Conservation (phyloP, 202 grass and related monocot genomes). For the Tripidium arundinaceum region DNA sequence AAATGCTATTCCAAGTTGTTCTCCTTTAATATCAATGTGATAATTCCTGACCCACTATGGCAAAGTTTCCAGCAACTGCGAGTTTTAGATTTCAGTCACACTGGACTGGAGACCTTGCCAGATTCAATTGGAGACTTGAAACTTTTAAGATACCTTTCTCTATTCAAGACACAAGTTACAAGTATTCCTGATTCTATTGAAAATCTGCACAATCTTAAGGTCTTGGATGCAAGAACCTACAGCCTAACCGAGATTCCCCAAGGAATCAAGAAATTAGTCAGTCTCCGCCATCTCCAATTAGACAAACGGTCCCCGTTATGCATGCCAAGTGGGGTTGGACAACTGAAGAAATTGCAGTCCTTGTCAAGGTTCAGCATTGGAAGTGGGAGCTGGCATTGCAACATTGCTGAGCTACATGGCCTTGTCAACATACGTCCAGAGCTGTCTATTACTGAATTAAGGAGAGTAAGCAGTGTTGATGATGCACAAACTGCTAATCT, state of each 20-base stretch:
- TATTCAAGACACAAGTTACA: constrained; percentile 14
- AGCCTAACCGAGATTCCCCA: constrained; percentile 21
- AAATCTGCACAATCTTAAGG: constrained; percentile 26
- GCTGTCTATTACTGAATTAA: constrained; percentile 24
- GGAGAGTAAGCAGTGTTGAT: neutral
- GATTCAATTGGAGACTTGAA: constrained; percentile 31
- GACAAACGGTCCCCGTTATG: neutral
- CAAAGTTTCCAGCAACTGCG: constrained; percentile 23
- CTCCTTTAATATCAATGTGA: neutral
- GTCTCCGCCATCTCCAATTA: constrained; percentile 21
- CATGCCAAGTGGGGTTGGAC: constrained; percentile 34
- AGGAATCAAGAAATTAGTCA: constrained; percentile 24
- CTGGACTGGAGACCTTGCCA: constrained; percentile 21
- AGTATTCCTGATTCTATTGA: constrained; percentile 27
- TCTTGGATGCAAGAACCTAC: constrained; percentile 25
- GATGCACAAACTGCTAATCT: constrained; percentile 29
- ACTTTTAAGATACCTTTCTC: constrained; percentile 32
- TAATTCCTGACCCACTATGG: constrained; percentile 24
- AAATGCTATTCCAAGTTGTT: neutral
- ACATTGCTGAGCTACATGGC: constrained; percentile 21
- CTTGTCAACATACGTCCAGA: constrained; percentile 23
- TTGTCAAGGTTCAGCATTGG: constrained; percentile 30
- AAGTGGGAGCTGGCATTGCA: neutral
- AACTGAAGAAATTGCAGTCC: constrained; percentile 27
- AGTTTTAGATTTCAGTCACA: constrained; percentile 28